Conservation (phyloP, 176 grass and related monocot species). For the Hsuehochloa calcarea region DNA sequence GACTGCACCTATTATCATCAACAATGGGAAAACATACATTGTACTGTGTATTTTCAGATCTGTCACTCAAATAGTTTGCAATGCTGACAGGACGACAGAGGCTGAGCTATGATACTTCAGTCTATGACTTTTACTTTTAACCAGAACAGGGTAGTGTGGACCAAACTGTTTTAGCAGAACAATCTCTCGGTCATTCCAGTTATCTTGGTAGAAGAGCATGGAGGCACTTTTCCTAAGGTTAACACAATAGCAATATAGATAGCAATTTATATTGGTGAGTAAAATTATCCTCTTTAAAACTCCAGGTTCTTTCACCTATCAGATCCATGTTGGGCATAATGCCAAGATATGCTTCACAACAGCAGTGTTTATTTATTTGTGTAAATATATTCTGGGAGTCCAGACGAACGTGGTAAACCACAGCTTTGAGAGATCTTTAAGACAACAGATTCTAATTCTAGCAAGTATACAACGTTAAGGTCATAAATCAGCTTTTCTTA, state of each 20-base stretch:
- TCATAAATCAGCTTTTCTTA: neutral
- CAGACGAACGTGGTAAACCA: neutral
- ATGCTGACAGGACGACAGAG: neutral
- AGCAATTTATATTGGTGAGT: neutral
- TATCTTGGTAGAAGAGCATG: neutral
- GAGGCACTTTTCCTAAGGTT: neutral
- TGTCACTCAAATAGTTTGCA: neutral
- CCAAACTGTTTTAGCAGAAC: neutral
- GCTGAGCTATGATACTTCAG: neutral
- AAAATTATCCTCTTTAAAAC: neutral
- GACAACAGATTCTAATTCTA: constrained; percentile 8
- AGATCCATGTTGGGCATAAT: neutral
- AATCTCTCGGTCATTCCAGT: constrained; percentile 7
- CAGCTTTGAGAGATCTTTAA: neutral
- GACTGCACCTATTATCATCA: neutral
- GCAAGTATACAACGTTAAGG: constrained; percentile 4
- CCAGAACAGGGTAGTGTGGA: neutral
- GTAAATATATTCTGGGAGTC: constrained; percentile 14
- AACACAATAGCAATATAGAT: constrained; percentile 5
- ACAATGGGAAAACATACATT: neutral
- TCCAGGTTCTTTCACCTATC: neutral
- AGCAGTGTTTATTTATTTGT: neutral
- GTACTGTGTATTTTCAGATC: neutral
- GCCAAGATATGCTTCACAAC: neutral
- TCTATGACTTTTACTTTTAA: neutral